Base-by-base conservation (phyloP, 208 protist genomes). In the Acanthamoeba triangularis region DNA sequence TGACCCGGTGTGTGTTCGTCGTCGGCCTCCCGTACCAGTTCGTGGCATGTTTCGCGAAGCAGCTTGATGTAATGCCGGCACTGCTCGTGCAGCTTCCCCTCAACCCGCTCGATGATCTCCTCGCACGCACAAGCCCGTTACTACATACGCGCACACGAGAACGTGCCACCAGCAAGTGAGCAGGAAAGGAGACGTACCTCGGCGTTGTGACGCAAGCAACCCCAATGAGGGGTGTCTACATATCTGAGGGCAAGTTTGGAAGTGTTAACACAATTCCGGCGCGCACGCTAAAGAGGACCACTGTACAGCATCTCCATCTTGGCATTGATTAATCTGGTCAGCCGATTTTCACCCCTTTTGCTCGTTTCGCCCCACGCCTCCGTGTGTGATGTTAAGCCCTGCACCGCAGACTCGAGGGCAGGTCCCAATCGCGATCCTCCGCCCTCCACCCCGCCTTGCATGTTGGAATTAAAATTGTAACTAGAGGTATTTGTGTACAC, bases 251-350 rank as follows among this genome's bases (percentile, higher is more conserved):
- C 28, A 37, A 44, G 44, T 52, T 6, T 67, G 18, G 74, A 41
- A 4, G 23, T 49, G 23, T 41, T 61, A 16, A 87, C 14, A n/a
- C 14, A 35, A 54, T 87, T 2, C 61, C 1, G 18, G 3, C 61
- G 16, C 23, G 3, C 6, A 92, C 28, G 25, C 25, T 91, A 2
- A 35, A 72, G 37, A 69, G 20, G n/a, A 91, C 13, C 14, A 35
- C 8, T 16, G 54, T 47, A 92, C 85, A 76, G 54, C n/a, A 92
- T 1, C 69, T 92, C 85, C 54, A 92, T 74, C 30, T 92, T 92
- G 20, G 85, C 20, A 44, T 92, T 92, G 49, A 92, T 35, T 10
- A 92, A 35, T 23, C 33, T 11, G 37, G 59, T 52, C 0, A 92
- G 63, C 37, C 63, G 63, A 20, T 33, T 52, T 72, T 69, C 37